These are phyloP conservation scores for Globisporangium solare DNA, from an alignment of 352 stramenopile genomes.

Conservation along the genomic window DNA sequence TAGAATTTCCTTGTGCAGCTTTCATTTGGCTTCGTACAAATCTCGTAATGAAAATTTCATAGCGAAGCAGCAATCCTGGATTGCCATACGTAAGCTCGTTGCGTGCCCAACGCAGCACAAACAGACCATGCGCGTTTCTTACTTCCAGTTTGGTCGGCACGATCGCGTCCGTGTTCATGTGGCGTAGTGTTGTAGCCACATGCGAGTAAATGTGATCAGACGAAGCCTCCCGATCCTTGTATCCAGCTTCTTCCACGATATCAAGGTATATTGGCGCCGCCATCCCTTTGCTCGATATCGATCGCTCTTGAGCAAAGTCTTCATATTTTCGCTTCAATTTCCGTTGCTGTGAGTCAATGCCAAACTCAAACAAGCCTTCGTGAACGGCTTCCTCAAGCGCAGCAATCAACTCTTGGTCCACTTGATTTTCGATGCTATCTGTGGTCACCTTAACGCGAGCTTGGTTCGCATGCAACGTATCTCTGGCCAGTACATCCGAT, in stretches of 20 bases:
- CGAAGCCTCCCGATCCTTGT: conserved; percentile 28
- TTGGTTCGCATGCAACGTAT: conserved; percentile 14
- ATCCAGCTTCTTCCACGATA: conserved; percentile 55
- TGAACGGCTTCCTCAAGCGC: conserved; percentile 24
- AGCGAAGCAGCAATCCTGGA: conserved; percentile 40
- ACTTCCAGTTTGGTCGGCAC: conserved; percentile 46
- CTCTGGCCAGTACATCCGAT: conserved; percentile 4
- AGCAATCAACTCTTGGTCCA: conserved; percentile 20
- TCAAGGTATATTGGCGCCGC: conserved; percentile 43
- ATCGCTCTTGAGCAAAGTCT: neutral
- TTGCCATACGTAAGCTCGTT: conserved; percentile 34
- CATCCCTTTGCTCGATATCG: conserved; percentile 6
- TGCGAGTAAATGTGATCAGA: conserved; percentile 37
- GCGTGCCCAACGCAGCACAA: conserved; percentile 31
- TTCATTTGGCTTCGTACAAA: conserved; percentile 28
- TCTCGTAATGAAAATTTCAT: conserved; percentile 50
- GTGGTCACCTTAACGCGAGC: conserved; percentile 6
- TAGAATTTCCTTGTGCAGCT: conserved; percentile 17
- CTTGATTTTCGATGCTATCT: conserved; percentile 1
- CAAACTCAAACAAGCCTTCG: conserved; percentile 9
- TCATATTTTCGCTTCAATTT: no score
- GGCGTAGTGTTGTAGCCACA: conserved; percentile 29
- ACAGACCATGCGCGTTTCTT: conserved; percentile 24
- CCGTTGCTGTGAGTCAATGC: no score
- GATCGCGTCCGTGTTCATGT: conserved; percentile 21